Percentiles rank a stretch among this genome's conserved stretches.
phyloP scores from a whole-genome alignment of 148 eudicot species.

The Rhododendron vialii region DNA sequence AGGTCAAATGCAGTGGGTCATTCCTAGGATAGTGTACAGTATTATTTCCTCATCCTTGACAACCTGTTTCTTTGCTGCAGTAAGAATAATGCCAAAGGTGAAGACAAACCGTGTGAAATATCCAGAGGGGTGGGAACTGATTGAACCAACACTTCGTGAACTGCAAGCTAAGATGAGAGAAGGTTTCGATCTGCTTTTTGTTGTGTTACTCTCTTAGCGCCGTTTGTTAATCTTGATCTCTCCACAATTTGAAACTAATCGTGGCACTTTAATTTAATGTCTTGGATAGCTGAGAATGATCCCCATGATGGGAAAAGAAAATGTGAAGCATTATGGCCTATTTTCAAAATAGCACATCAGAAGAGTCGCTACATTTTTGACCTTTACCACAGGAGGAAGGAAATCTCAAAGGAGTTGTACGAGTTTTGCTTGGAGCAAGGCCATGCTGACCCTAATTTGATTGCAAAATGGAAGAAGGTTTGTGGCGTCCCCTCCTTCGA shows the following conservation, averaged over 20 bases:
- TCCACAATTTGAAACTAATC: background rate
- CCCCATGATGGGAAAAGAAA: constrained; percentile 61
- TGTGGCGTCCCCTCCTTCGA: background rate
- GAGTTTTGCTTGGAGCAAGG: constrained; percentile 66
- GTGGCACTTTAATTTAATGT: background rate
- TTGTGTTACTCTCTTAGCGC: background rate
- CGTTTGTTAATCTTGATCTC: background rate
- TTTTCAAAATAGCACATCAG: constrained; percentile 64
- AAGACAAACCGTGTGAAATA: constrained; percentile 42
- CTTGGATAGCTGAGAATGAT: constrained; percentile 48
- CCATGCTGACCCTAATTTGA: constrained; percentile 59
- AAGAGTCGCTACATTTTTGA: constrained; percentile 54
- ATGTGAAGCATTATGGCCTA: constrained; percentile 65
- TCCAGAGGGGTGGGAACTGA: constrained; percentile 66
- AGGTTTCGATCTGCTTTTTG: constrained; percentile 25
- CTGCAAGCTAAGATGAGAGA: constrained; percentile 68
- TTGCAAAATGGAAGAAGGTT: constrained; percentile 77
- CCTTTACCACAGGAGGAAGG: constrained; percentile 54
- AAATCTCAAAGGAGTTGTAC: constrained; percentile 54
- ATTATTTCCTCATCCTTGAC: background rate
- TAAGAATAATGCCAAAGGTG: constrained; percentile 51
- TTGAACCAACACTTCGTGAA: constrained; percentile 53
- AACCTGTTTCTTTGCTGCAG: background rate
- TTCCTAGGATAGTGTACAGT: background rate
- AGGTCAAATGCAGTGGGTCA: background rate